phyloP scores from a whole-genome alignment of 2,329 filamentous ascomycete species.

The Nigrograna mackinnonii region DNA sequence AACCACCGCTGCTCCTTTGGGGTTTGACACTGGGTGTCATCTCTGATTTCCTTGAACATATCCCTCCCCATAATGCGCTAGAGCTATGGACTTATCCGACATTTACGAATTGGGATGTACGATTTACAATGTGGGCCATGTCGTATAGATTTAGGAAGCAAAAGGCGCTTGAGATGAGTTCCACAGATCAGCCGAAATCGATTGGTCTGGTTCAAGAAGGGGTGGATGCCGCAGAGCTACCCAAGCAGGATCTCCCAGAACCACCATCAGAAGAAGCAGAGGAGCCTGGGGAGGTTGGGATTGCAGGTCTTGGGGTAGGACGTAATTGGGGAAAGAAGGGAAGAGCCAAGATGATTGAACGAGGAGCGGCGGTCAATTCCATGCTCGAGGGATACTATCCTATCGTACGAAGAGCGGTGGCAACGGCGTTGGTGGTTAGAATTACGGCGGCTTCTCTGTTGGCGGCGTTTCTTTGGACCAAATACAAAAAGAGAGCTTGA shows the following conservation, averaged over 20 bases:
- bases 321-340: slow-evolving; percentile 39
- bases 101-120: slow-evolving; percentile 66
- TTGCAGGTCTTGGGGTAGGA: slow-evolving; percentile 50
- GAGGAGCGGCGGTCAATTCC: slow-evolving; percentile 48
- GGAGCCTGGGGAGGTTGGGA: slow-evolving; percentile 47
- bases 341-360: slow-evolving; percentile 40
- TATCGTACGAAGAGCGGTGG: slow-evolving; percentile 52
- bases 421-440: slow-evolving; percentile 45
- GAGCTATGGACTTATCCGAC: slow-evolving; percentile 70
- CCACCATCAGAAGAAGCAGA: slow-evolving; percentile 19
- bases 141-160: slow-evolving; percentile 57
- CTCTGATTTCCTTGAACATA: slow-evolving; percentile 68
- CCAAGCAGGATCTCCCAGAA: slow-evolving; percentile 27
- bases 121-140: slow-evolving; percentile 62
- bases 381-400: slow-evolving; percentile 59
- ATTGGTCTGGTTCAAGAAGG: slow-evolving; percentile 23
- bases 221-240: slow-evolving; percentile 22
- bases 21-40: slow-evolving; percentile 69
- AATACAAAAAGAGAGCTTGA: slow-evolving; percentile 9
- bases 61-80: slow-evolving; percentile 66
- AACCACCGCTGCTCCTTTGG: slow-evolving; percentile 66
- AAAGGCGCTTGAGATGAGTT: slow-evolving; percentile 35
- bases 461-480: slow-evolving; percentile 24
- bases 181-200: slow-evolving; percentile 2
- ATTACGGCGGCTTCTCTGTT: slow-evolving; percentile 27